Conservation (phyloP, 2,329 filamentous ascomycete species). For the Claviceps africana region DNA sequence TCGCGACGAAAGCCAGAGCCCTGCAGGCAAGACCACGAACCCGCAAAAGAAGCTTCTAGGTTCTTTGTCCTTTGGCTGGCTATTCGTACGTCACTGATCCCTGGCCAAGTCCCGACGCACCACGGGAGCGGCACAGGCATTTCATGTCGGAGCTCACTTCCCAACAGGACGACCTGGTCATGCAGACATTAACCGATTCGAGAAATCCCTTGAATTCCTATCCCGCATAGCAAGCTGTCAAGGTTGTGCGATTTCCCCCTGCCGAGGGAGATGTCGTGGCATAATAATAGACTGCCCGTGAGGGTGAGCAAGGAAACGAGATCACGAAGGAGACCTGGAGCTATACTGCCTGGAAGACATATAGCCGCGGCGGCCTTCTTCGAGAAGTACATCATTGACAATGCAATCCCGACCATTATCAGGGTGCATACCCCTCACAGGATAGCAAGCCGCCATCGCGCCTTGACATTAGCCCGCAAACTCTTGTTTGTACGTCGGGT, state of each 20-base stretch:
- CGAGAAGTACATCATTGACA: conserved; percentile 20
- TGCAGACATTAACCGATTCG: conserved; percentile 13
- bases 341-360: conserved; percentile 28
- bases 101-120: conserved; percentile 15
- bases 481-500: conserved; percentile 17
- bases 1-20: not conserved
- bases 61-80: conserved; percentile 33
- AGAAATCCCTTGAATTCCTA: too few relatives aligned
- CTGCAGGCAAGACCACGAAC: conserved; percentile 3
- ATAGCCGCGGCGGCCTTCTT: conserved; percentile 20
- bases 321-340: conserved; percentile 19
- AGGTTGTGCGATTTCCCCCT: conserved; percentile 28
- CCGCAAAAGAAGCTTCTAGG: conserved; percentile 23
- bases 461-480: too few relatives aligned
- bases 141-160: conserved; percentile 17
- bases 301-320: conserved; percentile 9
- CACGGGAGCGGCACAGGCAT: conserved; percentile 13
- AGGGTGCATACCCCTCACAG: conserved; percentile 8
- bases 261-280: conserved; percentile 22
- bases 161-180: conserved; percentile 21
- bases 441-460: too few relatives aligned
- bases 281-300: conserved; percentile 23
- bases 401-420: conserved; percentile 17
- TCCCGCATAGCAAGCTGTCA: too few relatives aligned
- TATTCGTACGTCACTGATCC: conserved; percentile 27